These are phyloP conservation scores for Arthrobotrys musiformis DNA, from an alignment of 2,329 filamentous ascomycete species.

Conservation along the genomic window DNA sequence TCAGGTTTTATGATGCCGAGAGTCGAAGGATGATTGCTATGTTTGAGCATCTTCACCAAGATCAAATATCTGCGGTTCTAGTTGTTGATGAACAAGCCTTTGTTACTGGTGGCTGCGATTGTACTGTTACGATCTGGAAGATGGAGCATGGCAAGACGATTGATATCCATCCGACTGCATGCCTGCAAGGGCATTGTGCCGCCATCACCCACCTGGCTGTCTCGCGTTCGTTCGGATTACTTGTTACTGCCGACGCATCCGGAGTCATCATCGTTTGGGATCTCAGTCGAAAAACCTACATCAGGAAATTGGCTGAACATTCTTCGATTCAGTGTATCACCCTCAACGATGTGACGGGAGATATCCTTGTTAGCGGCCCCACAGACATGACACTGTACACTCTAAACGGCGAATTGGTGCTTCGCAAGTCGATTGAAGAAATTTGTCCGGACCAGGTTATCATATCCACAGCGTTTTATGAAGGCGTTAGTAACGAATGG, in stretches of 20 bases:
- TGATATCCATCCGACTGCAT: constrained; percentile 80
- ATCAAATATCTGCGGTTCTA: constrained; percentile 82
- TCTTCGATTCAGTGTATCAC: constrained; percentile 74
- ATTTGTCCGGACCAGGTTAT: constrained; percentile 66
- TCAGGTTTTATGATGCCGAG: constrained; percentile 89
- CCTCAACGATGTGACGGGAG: constrained; percentile 90
- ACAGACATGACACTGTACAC: constrained; percentile 81
- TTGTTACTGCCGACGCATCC: constrained; percentile 83
- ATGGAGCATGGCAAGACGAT: constrained; percentile 75
- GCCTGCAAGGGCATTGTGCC: constrained; percentile 88
- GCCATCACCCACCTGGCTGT: constrained; percentile 84
- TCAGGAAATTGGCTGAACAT: constrained; percentile 73
- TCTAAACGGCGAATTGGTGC: constrained; percentile 83
- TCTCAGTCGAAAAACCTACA: constrained; percentile 86
- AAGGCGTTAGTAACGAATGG: constrained; percentile 91
- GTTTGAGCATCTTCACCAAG: constrained; percentile 92
- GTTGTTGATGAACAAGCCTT: constrained; percentile 85
- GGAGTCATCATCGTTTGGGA: constrained; percentile 93
- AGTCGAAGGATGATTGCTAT: constrained; percentile 84
- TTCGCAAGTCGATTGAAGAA: constrained; percentile 87
- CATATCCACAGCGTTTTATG: constrained; percentile 88
- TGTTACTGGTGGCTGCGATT: constrained; percentile 91
- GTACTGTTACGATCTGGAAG: constrained; percentile 85
- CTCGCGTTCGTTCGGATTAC: constrained; percentile 85
- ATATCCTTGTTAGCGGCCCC: constrained; percentile 85